Conservation (phyloP, 2,329 filamentous ascomycete species). For the Neonectria punicea region DNA sequence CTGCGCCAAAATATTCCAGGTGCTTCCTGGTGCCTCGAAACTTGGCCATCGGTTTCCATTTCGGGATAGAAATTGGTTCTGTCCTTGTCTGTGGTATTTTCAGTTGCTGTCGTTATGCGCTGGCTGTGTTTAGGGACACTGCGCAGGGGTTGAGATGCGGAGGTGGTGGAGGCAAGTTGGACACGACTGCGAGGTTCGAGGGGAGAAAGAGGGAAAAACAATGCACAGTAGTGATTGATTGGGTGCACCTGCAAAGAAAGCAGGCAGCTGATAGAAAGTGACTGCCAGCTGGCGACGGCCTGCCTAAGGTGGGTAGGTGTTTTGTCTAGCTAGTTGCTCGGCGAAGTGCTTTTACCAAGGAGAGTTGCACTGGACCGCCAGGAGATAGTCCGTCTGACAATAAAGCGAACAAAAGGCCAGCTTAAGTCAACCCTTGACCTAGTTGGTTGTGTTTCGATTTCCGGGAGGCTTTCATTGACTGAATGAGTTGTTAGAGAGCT, state of each 20-base stretch:
- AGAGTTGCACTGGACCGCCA: no score
- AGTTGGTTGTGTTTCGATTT: background rate
- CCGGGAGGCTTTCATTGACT: background rate
- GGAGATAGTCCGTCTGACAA: background rate
- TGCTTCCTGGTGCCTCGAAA: no score
- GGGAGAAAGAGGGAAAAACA: background rate
- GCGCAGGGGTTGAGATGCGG: background rate
- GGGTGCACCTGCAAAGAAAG: background rate
- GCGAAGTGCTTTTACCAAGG: background rate
- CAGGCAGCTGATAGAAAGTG: conserved; percentile 20
- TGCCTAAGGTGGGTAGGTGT: no score
- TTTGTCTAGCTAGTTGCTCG: no score
- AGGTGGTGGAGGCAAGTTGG: background rate
- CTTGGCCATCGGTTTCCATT: background rate
- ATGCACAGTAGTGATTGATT: background rate
- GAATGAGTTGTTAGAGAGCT: background rate
- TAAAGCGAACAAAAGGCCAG: background rate
- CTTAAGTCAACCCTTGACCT: background rate
- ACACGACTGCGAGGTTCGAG: background rate
- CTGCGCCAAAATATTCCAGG: background rate
- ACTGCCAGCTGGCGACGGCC: conserved; percentile 21
- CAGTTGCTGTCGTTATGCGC: background rate
- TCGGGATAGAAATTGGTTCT: background rate
- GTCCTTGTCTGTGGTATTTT: background rate
- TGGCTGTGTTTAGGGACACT: background rate